Evolutionary conservation across 306 rosid species (phyloP), one percentile per base, ranked within the genome.

Genomic region (Trifolium dubium): DNA sequence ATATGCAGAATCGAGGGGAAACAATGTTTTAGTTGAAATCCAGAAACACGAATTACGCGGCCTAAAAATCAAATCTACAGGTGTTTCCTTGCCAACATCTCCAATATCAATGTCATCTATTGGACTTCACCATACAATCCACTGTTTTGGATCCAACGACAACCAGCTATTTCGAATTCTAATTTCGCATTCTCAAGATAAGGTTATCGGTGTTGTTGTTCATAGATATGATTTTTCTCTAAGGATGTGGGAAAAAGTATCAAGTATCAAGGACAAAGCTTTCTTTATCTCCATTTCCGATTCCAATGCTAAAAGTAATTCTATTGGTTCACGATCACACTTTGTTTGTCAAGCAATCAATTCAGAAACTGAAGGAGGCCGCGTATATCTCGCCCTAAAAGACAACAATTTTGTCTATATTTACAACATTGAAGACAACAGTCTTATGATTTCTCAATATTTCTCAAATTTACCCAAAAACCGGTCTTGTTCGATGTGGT

Each of bases 201-300:
- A 5, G 54, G 37, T 65, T 41, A 17, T 43, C 11, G 39, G 18
- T 5, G 32, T 65, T 28, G 11, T 12, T 10, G 55, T 65, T 41
- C 7, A 11, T 3, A 35, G 5, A 23, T 65, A 18, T 5, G 71
- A 65, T 44, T 65, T 19, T 65, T 65, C 54, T 34, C 11, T 9
- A 8, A 18, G 35, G 71, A 2, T 19, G 54, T 65, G 71, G 71
- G 54, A 41, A 65, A 65, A 65, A 50, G 70, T 18, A 4, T 35
- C 40, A 64, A 64, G 53, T 10, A 64, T 40, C 53, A 18, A 64
- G 10, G 64, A 30, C 5, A 58, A 3, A 30, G 64, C 29, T 34
- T 58, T 58, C 64, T 58, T 29, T 12, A 14, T 60, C 32, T 30
- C 66, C 9, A 0, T 41, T 41, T 41, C 14, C 3, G 47, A 41